A percentile compares a stretch with the other conserved stretches of the same genome.
phyloP scores from a whole-genome alignment of 768 basidiomycete species.

The Lepiota brunneoincarnata region DNA sequence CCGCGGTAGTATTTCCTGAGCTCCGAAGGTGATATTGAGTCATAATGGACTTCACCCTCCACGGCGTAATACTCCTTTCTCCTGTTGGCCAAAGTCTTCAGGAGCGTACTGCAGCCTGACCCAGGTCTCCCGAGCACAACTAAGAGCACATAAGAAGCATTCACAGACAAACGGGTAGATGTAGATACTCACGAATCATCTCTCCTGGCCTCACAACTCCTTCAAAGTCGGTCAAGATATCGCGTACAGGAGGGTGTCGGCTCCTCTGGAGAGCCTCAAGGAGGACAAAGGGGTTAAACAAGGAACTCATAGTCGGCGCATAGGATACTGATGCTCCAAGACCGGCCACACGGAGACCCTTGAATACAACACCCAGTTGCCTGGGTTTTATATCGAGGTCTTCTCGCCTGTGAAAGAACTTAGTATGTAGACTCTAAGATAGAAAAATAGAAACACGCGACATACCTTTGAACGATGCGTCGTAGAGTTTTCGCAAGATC shows the following conservation, averaged over 20 bases:
- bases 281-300: conserved; percentile 49
- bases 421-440: conserved; percentile 12
- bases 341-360: conserved; percentile 59
- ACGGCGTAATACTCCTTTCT: conserved; percentile 66
- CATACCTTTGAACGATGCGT: conserved; percentile 28
- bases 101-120: conserved; percentile 80
- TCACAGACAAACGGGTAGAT: conserved; percentile 34
- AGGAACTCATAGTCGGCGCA: conserved; percentile 59
- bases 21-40: conserved; percentile 66
- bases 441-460: conserved; percentile 12
- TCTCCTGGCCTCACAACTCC: conserved; percentile 70
- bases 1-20: conserved; percentile 68
- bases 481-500: conserved; percentile 36
- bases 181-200: conserved; percentile 63
- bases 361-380: conserved; percentile 60
- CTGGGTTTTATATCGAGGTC: conserved; percentile 45
- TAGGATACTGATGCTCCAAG: conserved; percentile 51
- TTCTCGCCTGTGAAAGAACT: conserved; percentile 34
- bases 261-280: conserved; percentile 41
- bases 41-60: conserved; percentile 72
- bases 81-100: conserved; percentile 79
- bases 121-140: conserved; percentile 86
- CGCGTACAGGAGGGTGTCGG: conserved; percentile 61
- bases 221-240: conserved; percentile 62
- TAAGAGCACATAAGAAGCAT: conserved; percentile 20